Percentiles rank a stretch among this genome's conserved stretches.
phyloP scores from a whole-genome alignment of 1,139 yeast genomes.

The Pichia sp. region DNA sequence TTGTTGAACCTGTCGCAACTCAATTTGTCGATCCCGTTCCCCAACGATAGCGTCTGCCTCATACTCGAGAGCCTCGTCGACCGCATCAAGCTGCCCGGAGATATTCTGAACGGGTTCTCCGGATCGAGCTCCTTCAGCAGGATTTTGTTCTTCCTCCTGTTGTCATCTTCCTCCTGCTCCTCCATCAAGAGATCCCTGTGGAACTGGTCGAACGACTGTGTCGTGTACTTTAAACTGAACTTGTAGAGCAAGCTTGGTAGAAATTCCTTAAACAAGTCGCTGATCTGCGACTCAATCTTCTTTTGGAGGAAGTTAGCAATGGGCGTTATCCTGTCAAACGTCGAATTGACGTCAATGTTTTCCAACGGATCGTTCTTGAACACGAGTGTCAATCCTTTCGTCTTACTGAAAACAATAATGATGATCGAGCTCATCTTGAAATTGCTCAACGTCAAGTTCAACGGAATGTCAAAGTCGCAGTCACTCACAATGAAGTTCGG shows the following conservation, averaged over 20 bases:
- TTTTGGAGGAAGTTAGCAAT: conserved; percentile 75
- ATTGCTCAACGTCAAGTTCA: conserved; percentile 70
- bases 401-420: conserved; percentile 74
- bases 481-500: conserved; percentile 67
- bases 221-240: conserved; percentile 68
- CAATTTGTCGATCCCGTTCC: conserved; percentile 29
- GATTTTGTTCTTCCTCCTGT: conserved; percentile 31
- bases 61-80: conserved; percentile 69
- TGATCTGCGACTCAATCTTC: conserved; percentile 76
- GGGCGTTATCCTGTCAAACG: conserved; percentile 81
- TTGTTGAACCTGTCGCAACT: conserved; percentile 33
- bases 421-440: conserved; percentile 77
- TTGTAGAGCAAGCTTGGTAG: conserved; percentile 78
- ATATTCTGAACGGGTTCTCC: conserved; percentile 53
- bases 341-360: conserved; percentile 73
- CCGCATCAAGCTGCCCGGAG: conserved; percentile 65
- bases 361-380: conserved; percentile 87
- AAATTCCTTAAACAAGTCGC: conserved; percentile 78
- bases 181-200: conserved; percentile 33
- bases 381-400: conserved; percentile 80
- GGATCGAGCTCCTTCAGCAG: conserved; percentile 50
- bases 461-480: conserved; percentile 71
- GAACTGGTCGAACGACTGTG: conserved; percentile 40
- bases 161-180: conserved; percentile 29
- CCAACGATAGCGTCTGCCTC: conserved; percentile 71